Evolutionary conservation across 306 rosid genomes (phyloP), one percentile per base, ranked within the genome.

Genomic region (Cercis canadensis): DNA sequence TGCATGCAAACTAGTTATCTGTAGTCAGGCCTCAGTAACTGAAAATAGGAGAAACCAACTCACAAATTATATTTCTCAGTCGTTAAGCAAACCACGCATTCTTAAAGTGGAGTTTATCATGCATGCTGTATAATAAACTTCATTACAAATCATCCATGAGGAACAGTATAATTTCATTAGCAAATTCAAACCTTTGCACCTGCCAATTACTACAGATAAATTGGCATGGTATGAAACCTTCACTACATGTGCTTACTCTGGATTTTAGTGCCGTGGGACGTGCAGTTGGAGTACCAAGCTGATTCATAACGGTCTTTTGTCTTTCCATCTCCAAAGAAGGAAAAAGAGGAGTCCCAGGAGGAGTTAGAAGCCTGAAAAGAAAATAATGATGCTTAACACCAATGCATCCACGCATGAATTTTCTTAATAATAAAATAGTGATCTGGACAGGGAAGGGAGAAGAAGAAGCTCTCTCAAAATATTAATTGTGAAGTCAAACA

Each of bases 341-440:
- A 82, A 92, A 92, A 80, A 92, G 96, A 55, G 98, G 98, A 75
- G 98, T 92, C 51, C 98, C 96, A 4, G 98, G 98, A 63, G 98
- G 98, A 49, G 98, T 92, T 45, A 92, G 78, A 78, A 92, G 97
- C 98, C 98, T 92, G 88, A 69, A 83, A 77, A 73, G 70, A 67
- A 19, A 39, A 56, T 39, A 84, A 74, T 29, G 40, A 66, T 45
- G 62, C 52, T 80, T 59, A 73, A 65, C 6, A 12, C 24, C 78
- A 54, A 33, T 24, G 29, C 29, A 1, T 24, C 29, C 3, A 24
- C 29, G 3, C 43, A 37, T 37, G 43, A 37, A 37, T 37, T 8
- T 37, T 0, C 10, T 37, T 37, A 37, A 6, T 8, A 37, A 5
- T 37, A 37, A 8, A 5, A 6, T 3, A 37, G 7, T 5, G 6